A percentile compares a stretch with the other conserved stretches of the same genome.
These are phyloP conservation scores for Breviolum minutum DNA, from an alignment of 73 alveolate genomes.

Conservation along the genomic window DNA sequence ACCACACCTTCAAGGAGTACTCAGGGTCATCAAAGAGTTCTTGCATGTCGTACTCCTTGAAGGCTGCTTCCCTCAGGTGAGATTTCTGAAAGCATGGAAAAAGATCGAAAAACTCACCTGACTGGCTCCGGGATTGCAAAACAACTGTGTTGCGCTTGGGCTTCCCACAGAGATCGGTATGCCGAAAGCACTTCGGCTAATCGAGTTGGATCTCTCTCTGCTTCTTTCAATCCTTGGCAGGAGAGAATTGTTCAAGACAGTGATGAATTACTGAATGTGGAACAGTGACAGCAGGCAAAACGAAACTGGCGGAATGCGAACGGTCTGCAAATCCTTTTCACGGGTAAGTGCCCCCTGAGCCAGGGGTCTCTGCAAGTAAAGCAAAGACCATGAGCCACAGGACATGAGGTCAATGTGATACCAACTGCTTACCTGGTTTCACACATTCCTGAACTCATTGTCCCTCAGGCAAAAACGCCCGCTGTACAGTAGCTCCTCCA, in stretches of 20 bases:
- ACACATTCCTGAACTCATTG: no score
- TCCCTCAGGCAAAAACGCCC: no score
- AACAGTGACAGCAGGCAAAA: no score
- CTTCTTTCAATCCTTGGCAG: constrained; percentile 37
- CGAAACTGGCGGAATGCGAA: no score
- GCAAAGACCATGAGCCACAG: no score
- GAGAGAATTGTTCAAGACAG: background rate
- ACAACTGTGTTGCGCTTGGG: background rate
- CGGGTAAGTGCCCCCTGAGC: no score
- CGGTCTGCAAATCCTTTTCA: no score
- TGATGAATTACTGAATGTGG: background rate
- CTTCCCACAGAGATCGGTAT: constrained; percentile 18
- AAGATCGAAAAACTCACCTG: background rate
- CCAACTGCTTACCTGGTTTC: no score
- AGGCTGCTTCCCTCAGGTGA: constrained; percentile 54
- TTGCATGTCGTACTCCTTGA: constrained; percentile 65
- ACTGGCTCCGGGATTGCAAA: background rate
- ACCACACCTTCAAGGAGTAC: constrained; percentile 49
- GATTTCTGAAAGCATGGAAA: background rate
- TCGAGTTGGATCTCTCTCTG: constrained; percentile 45
- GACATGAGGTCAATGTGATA: no score
- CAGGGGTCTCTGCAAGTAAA: no score
- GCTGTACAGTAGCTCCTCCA: no score
- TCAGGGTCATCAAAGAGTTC: constrained; percentile 90
- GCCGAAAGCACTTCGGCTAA: constrained; percentile 78